Evolutionary conservation across 495 filamentous ascomycete genomes (phyloP).

Genomic region (Penicillium salamii): DNA sequence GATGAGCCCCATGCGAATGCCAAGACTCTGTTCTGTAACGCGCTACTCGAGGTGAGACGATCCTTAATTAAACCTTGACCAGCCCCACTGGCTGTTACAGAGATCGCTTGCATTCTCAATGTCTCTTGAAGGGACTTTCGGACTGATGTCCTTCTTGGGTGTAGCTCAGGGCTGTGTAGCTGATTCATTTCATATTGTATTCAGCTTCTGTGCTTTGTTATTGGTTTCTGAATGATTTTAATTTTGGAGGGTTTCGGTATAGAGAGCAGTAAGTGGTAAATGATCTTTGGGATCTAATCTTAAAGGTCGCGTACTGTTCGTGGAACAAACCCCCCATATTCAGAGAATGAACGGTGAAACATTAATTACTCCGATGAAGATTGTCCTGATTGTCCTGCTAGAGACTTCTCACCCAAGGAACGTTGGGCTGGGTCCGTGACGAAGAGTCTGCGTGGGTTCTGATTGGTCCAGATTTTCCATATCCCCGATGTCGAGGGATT

Average conservation of each 20-base stretch:
- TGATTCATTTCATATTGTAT: slow-evolving; percentile 9
- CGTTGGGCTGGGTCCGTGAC: slow-evolving; percentile 7
- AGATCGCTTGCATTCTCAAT: slow-evolving; percentile 13
- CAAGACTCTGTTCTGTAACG: slow-evolving; percentile 32
- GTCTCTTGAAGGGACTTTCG: slow-evolving; percentile 11
- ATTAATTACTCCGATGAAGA: slow-evolving; percentile 14
- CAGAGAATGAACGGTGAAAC: neutral
- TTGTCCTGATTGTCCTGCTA: slow-evolving; percentile 15
- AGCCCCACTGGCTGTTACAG: slow-evolving; percentile 30
- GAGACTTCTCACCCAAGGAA: slow-evolving; percentile 18
- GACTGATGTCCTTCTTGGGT: slow-evolving; percentile 17
- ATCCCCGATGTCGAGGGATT: too few relatives aligned
- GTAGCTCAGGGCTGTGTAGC: slow-evolving; percentile 8
- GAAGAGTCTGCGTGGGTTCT: slow-evolving; percentile 3
- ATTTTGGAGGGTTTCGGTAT: too few relatives aligned
- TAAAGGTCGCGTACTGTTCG: slow-evolving; percentile 1
- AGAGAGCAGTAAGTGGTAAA: too few relatives aligned
- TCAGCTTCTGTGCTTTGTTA: neutral
- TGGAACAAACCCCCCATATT: neutral
- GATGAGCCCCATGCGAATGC: slow-evolving; percentile 25
- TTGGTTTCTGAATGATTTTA: too few relatives aligned
- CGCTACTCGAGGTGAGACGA: slow-evolving; percentile 35
- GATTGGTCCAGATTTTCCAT: slow-evolving; percentile 15
- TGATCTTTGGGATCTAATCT: neutral
- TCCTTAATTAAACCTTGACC: slow-evolving; percentile 49